Evolutionary conservation across 306 rosid species (phyloP).

Genomic region (Sindora glabra): DNA sequence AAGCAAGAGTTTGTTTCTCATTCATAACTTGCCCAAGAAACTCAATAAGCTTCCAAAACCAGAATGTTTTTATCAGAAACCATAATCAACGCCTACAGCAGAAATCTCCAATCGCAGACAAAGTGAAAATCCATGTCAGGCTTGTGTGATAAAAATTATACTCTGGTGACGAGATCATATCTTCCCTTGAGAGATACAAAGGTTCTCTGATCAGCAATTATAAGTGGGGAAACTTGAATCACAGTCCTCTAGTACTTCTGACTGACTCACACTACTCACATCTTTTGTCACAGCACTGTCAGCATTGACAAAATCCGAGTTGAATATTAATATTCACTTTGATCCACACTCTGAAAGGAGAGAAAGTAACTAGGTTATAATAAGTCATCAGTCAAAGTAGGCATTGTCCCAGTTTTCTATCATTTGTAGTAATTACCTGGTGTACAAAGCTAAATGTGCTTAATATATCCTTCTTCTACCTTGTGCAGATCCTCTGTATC

Average conservation of each 20-base stretch:
- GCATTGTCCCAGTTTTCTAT: conserved; percentile 2
- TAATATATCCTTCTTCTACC: conserved; percentile 27
- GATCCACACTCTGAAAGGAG: conserved; percentile 37
- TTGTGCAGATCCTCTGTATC: conserved; percentile 29
- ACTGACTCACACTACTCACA: conserved; percentile 15
- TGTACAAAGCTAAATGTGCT: conserved; percentile 15
- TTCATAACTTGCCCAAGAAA: conserved; percentile 11
- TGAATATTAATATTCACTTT: conserved; percentile 28
- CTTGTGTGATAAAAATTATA: conserved; percentile 11
- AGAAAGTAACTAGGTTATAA: conserved; percentile 20
- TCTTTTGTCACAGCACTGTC: conserved; percentile 10
- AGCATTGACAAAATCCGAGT: conserved; percentile 24
- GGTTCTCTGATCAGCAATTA: conserved; percentile 33
- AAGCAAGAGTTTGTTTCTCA: conserved; percentile 21
- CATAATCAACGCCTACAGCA: conserved; percentile 15
- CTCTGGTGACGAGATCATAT: conserved; percentile 22
- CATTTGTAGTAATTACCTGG: conserved; percentile 37
- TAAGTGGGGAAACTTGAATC: conserved; percentile 13
- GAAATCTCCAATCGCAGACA: conserved; percentile 28
- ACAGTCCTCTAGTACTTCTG: conserved; percentile 16
- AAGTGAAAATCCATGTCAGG: conserved; percentile 13
- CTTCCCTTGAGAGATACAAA: conserved; percentile 2
- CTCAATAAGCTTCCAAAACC: conserved; percentile 26
- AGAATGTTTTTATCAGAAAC: conserved; percentile 15
- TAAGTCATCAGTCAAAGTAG: neutral